Percentiles rank a stretch among this genome's conserved stretches.
Conservation (phyloP, 2,329 filamentous ascomycete genomes). For the Lecanoromycetidae sp. region DNA sequence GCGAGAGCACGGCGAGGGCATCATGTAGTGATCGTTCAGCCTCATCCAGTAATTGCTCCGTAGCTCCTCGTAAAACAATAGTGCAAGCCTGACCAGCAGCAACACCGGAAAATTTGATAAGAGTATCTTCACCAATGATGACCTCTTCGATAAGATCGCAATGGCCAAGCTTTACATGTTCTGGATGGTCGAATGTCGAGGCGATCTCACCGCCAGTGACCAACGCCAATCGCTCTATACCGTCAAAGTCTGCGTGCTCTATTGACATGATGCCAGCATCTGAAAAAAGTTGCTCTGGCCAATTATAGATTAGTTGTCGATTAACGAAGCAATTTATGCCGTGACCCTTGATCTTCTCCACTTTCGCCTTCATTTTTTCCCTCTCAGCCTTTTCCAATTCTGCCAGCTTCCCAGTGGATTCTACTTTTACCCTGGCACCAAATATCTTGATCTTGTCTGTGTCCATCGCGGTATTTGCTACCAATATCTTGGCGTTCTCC, state of each 20-base stretch:
- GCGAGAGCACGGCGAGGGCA: slow-evolving; percentile 86
- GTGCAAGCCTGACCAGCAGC: slow-evolving; percentile 91
- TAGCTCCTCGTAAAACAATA: slow-evolving; percentile 88
- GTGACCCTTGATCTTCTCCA: slow-evolving; percentile 96
- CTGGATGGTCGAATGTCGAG: slow-evolving; percentile 94
- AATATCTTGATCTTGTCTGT: slow-evolving; percentile 99
- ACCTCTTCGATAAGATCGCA: slow-evolving; percentile 96
- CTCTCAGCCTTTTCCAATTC: slow-evolving; percentile 96
- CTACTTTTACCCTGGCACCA: slow-evolving; percentile 90
- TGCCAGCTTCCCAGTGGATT: slow-evolving; percentile 91
- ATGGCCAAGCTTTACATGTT: slow-evolving; percentile 88
- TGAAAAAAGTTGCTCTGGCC: slow-evolving; percentile 97
- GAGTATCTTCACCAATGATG: slow-evolving; percentile 92
- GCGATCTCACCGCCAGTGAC: slow-evolving; percentile 96
- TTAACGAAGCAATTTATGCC: slow-evolving; percentile 99
- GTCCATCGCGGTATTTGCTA: slow-evolving; percentile 98
- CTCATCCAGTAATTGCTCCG: slow-evolving; percentile 92
- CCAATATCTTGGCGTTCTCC: slow-evolving; percentile 95
- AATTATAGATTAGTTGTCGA: slow-evolving; percentile 98
- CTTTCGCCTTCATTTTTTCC: slow-evolving; percentile 99
- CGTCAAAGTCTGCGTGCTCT: slow-evolving; percentile 97
- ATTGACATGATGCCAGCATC: slow-evolving; percentile 97
- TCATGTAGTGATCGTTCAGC: slow-evolving; percentile 93
- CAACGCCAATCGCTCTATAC: slow-evolving; percentile 84
- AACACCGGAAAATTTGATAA: slow-evolving; percentile 95